Base-by-base conservation (phyloP, 2,329 filamentous ascomycete genomes). In the Dactylellina cionopaga region DNA sequence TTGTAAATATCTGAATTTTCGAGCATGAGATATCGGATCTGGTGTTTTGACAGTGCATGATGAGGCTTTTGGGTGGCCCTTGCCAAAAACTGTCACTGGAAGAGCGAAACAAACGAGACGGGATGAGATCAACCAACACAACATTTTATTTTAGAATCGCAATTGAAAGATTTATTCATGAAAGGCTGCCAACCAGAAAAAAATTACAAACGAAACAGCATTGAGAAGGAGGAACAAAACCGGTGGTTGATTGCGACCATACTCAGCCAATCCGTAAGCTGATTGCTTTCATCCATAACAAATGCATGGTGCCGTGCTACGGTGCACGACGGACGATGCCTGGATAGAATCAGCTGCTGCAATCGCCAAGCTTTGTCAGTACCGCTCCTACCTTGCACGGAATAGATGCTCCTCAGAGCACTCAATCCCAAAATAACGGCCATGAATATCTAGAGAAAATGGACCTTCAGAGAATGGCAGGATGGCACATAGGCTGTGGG, bases 311-410 rank as follows among this genome's bases (percentile, higher is more conserved):
- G 44, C 22, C 37, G 68, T 63, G 49, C 65, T 47, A 51, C 51
- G 44, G 43, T 46, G 44, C 15, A 59, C 47, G 19, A 29, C 29
- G 29, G 10, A 17, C 39, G 56, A 65, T 59, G 22, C 49, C 54
- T 65, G 27, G 54, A 13, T 19, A n/a, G 27, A 51, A 60, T 72
- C 68, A 72, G 33, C 51, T 72, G 68, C 68, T 64, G 52, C 52
- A 60, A 22, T n/a, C 44, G 68, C 68, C 68, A 72, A 72, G 68
- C 24, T 65, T 47, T 46, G 15, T 54, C 24, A 19, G 54, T 11
- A 59, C 54, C n/a, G 68, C 68, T 72, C 68, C 68, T 72, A 65
- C 68, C 68, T 52, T 41, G 49, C 68, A 46, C 13, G 68, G 68
- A 44, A 65, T 72, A 65, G 68, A 72, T 72, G 54, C 46, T 65